Base-by-base conservation (phyloP, 352 stramenopile species). In the Phytophthora litchii region DNA sequence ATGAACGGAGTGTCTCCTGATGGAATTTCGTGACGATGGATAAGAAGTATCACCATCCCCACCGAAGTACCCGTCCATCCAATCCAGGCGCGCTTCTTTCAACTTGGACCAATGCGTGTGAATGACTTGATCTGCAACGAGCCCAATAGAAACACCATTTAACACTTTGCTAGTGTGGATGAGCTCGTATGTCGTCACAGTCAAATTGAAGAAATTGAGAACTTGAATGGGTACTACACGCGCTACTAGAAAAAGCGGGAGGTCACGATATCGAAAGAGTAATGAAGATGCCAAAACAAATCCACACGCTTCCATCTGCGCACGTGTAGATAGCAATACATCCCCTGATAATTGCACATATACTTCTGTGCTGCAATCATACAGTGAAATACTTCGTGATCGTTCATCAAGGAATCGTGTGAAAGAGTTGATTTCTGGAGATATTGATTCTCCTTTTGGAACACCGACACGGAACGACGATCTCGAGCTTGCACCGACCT, bases 341-440 rank as follows among this genome's bases (percentile, higher is more conserved):
- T 36, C 46, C 12, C 36, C 48, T 17, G 58, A 6, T 1, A 20
- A 14, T 7, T 64, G 53, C 12, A 79, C 59, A 54, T 74, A 79
- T 3, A 76, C 34, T 19, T 66, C 16, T 0, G 59, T 75, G 17
- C 66, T 76, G 46, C 46, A 59, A 37, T 78, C 70, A 36, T 68
- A 78, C 31, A 72, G 9, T 2, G 54, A 50, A 10, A 29, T 67
- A 35, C 35, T 62, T 13, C 66, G 62, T 0, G 66, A 73, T 48
- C 66, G 70, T 4, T 74, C 66, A 34, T 78, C 70, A 9, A 78
- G 54, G 25, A 76, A 76, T 35, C 66, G 44, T 11, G 62, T 78
- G 45, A 78, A 78, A 4, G 70, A 65, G 54, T 78, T 78, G 13
- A 49, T 12, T n/a, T 41, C 32, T 3, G 57, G 21, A 46, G 29